Percentiles rank a stretch among this genome's conserved stretches.
These are phyloP conservation scores for Megacollybia marginata DNA, from an alignment of 768 basidiomycete species.

Conservation along the genomic window DNA sequence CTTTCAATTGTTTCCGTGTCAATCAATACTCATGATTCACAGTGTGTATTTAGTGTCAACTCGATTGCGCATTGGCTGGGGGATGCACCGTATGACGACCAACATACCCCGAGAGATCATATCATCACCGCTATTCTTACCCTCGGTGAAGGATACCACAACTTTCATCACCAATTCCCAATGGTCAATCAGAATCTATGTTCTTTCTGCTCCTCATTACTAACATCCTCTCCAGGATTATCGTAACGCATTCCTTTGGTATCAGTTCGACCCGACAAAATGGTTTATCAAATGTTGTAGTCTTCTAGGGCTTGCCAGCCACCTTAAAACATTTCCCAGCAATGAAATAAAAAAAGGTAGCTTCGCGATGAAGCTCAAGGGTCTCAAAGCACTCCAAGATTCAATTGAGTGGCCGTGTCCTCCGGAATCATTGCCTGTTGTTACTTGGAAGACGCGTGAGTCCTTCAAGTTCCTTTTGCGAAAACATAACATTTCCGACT, in stretches of 20 bases:
- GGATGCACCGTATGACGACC: constrained; percentile 48
- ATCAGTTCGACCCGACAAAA: constrained; percentile 87
- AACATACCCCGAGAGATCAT: constrained; percentile 43
- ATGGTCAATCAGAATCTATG: neutral
- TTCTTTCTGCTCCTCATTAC: neutral
- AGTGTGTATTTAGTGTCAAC: constrained; percentile 53
- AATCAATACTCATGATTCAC: neutral
- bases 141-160: constrained; percentile 82
- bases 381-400: constrained; percentile 72
- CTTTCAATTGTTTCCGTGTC: neutral
- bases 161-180: constrained; percentile 49
- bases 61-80: constrained; percentile 54
- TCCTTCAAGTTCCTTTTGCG: constrained; percentile 1
- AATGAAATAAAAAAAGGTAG: constrained; percentile 77
- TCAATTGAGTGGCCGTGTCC: constrained; percentile 74
- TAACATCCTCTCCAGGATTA: constrained; percentile 89
- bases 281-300: constrained; percentile 76
- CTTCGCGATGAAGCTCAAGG: constrained; percentile 91
- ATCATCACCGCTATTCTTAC: constrained; percentile 47
- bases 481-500: constrained; percentile 13
- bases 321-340: constrained; percentile 55
- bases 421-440: constrained; percentile 57
- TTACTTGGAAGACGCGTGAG: constrained; percentile 8
- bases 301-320: constrained; percentile 56
- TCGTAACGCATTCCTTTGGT: constrained; percentile 91